These are phyloP conservation scores for Neurospora sp. DNA, from an alignment of 495 filamentous ascomycete genomes.

Conservation along the genomic window DNA sequence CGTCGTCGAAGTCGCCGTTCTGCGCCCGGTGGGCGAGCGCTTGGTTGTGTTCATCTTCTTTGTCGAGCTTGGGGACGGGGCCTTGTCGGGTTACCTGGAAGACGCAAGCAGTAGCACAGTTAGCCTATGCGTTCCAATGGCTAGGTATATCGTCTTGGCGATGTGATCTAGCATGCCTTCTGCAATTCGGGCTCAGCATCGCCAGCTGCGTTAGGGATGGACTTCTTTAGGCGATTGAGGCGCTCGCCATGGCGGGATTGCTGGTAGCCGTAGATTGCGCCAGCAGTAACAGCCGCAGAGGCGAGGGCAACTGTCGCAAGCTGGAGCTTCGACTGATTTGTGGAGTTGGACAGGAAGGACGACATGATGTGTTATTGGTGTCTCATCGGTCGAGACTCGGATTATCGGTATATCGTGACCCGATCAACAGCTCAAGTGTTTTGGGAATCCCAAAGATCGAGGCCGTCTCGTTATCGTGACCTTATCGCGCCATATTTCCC, in stretches of 20 bases:
- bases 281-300: conserved; percentile 65
- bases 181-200: conserved; percentile 20
- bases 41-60: conserved; percentile 70
- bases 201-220: conserved; percentile 50
- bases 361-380: conserved; percentile 18
- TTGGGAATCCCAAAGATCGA: not conserved
- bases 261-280: conserved; percentile 63
- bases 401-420: not conserved
- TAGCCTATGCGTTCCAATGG: not conserved
- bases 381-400: not conserved
- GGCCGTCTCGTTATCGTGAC: not conserved
- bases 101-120: not conserved
- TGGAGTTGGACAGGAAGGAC: conserved; percentile 26
- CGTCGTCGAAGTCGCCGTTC: conserved; percentile 86
- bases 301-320: conserved; percentile 66
- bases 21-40: conserved; percentile 71
- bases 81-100: conserved; percentile 69
- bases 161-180: conserved; percentile 12
- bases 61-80: conserved; percentile 40
- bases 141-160: not conserved
- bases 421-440: not conserved
- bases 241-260: conserved; percentile 50
- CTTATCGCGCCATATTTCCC: not conserved
- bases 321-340: conserved; percentile 39
- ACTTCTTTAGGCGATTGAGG: conserved; percentile 58